phyloP scores from a whole-genome alignment of 208 protist species.

The Trypanosomatidae sp. region DNA sequence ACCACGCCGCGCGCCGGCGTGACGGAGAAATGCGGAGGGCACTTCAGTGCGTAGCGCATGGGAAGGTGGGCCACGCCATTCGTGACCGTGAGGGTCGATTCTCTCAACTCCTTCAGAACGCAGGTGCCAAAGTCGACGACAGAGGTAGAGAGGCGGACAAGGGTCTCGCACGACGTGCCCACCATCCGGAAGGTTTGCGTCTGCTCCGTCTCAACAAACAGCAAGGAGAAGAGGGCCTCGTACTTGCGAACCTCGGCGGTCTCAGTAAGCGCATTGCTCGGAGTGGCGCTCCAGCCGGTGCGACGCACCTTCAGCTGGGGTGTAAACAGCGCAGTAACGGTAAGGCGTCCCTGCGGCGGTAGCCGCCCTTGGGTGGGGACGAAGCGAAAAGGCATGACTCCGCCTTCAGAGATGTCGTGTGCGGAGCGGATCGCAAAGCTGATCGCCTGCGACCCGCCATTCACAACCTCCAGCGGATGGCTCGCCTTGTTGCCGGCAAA shows the following conservation, averaged over 20 bases:
- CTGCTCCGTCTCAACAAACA: conserved; percentile 90
- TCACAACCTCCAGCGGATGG: conserved; percentile 61
- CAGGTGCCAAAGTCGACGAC: conserved; percentile 82
- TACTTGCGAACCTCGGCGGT: conserved; percentile 37
- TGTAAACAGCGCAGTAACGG: conserved; percentile 70
- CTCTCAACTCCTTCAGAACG: conserved; percentile 49
- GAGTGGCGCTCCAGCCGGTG: conserved; percentile 54
- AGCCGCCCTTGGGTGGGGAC: conserved; percentile 74
- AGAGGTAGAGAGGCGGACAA: conserved; percentile 59
- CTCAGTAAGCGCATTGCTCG: conserved; percentile 1
- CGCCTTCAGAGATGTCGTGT: conserved; percentile 43
- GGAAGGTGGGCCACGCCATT: conserved; percentile 85
- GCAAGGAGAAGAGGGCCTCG: conserved; percentile 71
- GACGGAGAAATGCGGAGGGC: conserved; percentile 81
- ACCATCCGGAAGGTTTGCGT: conserved; percentile 71
- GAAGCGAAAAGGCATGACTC: conserved; percentile 70
- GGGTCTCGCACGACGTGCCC: conserved; percentile 67
- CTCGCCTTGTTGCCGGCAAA: conserved; percentile 60
- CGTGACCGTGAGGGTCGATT: conserved; percentile 45
- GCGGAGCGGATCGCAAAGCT: conserved; percentile 83
- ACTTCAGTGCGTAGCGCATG: conserved; percentile 63
- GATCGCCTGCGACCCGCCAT: conserved; percentile 68
- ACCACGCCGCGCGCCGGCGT: conserved; percentile 50
- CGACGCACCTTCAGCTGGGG: conserved; percentile 48
- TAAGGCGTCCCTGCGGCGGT: conserved; percentile 40